Conservation (phyloP, 2,329 filamentous ascomycete species). For the Amauroascus verrucosus region DNA sequence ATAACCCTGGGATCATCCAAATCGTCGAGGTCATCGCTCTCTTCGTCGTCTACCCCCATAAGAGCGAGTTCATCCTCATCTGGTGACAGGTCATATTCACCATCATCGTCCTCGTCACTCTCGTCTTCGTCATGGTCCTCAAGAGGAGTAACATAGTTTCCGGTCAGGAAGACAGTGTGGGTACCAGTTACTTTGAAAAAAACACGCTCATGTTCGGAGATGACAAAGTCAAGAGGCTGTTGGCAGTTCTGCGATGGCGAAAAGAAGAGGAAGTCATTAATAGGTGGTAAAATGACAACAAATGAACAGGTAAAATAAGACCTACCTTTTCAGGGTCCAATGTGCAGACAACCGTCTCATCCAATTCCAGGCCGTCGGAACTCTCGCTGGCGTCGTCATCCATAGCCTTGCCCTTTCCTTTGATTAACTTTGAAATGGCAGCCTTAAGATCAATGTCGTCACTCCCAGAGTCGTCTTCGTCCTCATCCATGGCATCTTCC, state of each 20-base stretch:
- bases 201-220: constrained; percentile 77
- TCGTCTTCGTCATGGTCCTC: constrained; percentile 31
- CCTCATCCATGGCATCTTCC: constrained; percentile 54
- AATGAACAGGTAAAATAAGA: constrained; percentile 9
- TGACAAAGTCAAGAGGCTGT: constrained; percentile 85
- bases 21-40: constrained; percentile 67
- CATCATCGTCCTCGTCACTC: constrained; percentile 52
- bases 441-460: constrained; percentile 46
- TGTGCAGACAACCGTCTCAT: constrained; percentile 92
- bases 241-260: constrained; percentile 91
- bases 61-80: constrained; percentile 65
- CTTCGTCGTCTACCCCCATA: constrained; percentile 43
- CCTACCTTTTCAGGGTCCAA: constrained; percentile 83
- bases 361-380: constrained; percentile 54
- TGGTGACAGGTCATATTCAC: constrained; percentile 47
- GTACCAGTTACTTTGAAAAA: constrained; percentile 88
- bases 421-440: constrained; percentile 47
- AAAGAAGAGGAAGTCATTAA: neutral
- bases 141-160: constrained; percentile 79
- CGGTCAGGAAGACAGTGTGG: constrained; percentile 83
- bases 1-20: constrained; percentile 70
- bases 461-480: constrained; percentile 53
- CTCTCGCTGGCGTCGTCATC: constrained; percentile 51
- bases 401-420: constrained; percentile 61
- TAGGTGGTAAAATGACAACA: neutral